phyloP scores from a whole-genome alignment of 257 asterid species.

The Nicotiana paniculata region DNA sequence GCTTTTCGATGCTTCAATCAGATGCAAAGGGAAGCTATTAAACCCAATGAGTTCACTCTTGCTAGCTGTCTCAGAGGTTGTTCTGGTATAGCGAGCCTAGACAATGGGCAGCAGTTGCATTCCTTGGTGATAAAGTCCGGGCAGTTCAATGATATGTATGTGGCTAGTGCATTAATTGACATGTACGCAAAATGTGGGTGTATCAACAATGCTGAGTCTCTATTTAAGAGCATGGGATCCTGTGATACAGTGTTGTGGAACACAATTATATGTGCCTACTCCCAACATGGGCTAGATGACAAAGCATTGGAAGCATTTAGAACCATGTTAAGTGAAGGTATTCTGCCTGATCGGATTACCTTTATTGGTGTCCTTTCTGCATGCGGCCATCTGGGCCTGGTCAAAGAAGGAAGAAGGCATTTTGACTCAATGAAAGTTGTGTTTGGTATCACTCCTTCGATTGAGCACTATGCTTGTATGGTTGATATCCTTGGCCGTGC shows the following conservation, averaged over 20 bases:
- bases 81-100: slow-evolving; percentile 61
- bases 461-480: slow-evolving; percentile 80
- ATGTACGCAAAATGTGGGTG: slow-evolving; percentile 82
- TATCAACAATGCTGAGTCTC: slow-evolving; percentile 56
- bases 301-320: slow-evolving; percentile 57
- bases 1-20: slow-evolving; percentile 47
- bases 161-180: slow-evolving; percentile 58
- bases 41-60: slow-evolving; percentile 66
- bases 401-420: slow-evolving; percentile 55
- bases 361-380: slow-evolving; percentile 70
- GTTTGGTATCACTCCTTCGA: slow-evolving; percentile 46
- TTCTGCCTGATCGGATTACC: slow-evolving; percentile 56
- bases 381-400: slow-evolving; percentile 76
- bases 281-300: slow-evolving; percentile 64
- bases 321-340: slow-evolving; percentile 39
- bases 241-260: slow-evolving; percentile 73
- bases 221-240: slow-evolving; percentile 33
- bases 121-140: slow-evolving; percentile 57
- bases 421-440: slow-evolving; percentile 47
- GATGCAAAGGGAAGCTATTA: slow-evolving; percentile 59
- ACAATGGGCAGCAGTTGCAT: slow-evolving; percentile 60
- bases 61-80: slow-evolving; percentile 63
- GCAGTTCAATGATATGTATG: slow-evolving; percentile 37
- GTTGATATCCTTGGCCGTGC: slow-evolving; percentile 76
- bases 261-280: slow-evolving; percentile 66